Percentiles rank a stretch among this genome's conserved stretches.
These are phyloP conservation scores for Mucor irregularis DNA, from an alignment of 371 early-diverging fungal genomes.

Conservation along the genomic window DNA sequence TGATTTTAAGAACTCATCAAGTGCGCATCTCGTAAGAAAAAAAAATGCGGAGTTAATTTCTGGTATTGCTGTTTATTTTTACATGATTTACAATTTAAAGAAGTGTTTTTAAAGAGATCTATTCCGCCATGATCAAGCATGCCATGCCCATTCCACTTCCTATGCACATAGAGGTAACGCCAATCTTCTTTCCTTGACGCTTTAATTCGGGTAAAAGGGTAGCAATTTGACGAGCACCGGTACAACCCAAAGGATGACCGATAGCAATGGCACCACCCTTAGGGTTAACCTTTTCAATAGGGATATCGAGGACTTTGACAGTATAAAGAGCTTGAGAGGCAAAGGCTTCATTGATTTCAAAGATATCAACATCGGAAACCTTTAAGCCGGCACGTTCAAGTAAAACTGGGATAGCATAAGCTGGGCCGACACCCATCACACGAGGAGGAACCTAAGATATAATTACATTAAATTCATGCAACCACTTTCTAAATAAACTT, in stretches of 20 bases:
- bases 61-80: too few species aligned
- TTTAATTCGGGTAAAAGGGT: constrained; percentile 92
- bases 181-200: constrained; percentile 83
- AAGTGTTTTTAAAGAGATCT: constrained; percentile 3
- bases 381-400: constrained; percentile 82
- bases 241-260: constrained; percentile 75
- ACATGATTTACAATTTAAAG: background rate
- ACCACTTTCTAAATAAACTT: background rate
- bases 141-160: constrained; percentile 98
- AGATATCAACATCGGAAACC: constrained; percentile 76
- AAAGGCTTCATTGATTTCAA: constrained; percentile 98
- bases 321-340: constrained; percentile 97
- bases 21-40: too few species aligned
- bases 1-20: background rate
- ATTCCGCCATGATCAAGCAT: constrained; percentile 88
- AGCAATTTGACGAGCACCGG: constrained; percentile 96
- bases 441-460: constrained; percentile 68
- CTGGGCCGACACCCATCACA: constrained; percentile 97
- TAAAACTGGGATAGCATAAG: constrained; percentile 91
- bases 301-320: constrained; percentile 83
- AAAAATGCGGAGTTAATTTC: too few species aligned
- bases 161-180: constrained; percentile 94
- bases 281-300: constrained; percentile 92
- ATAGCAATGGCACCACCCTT: constrained; percentile 95
- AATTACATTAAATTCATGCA: background rate